Base-by-base conservation (phyloP, 768 basidiomycete genomes). In the Rhodotorula babjevae region DNA sequence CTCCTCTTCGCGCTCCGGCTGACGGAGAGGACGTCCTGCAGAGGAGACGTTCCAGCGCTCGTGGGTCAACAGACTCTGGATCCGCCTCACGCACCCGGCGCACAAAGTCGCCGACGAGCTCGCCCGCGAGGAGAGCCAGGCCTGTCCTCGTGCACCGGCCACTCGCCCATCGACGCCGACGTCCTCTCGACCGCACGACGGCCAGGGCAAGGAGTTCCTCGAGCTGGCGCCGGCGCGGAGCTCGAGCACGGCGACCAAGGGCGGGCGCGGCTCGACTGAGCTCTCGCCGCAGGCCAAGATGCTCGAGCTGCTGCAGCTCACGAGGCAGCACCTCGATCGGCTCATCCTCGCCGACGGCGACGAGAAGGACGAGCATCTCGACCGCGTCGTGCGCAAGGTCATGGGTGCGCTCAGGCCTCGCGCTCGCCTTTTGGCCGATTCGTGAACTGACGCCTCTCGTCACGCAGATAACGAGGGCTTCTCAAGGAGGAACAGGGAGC, bases 31-130 rank as follows among this genome's bases (percentile, higher is more conserved):
- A 36, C 36, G 36, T 36, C 12, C 3, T 42, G 18, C 61, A 69
- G 62, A 68, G 64, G 61, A 69, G 31, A 73, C 68, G 5, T 67
- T 69, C 63, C 68, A 69, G 61, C 68, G 60, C 23, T 58, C 55
- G 19, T 50, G 57, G 15, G 47, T 73, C 49, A 49, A 47, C 21
- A 40, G 65, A 15, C 8, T 63, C 9, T 25, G 53, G 33, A 50
- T 47, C 31, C 19, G 23, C 18, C 16, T 69, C 40, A 47, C 18
- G 27, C 49, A 25, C 1, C 15, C 47, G 16, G 6, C 23, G 21
- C 27, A 65, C 18, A 18, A 61, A n/a, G 33, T 16, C 40, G 59
- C 40, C 40, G 25, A 21, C 36, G 49, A 67, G 15, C 29, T 33
- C 36, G n/a, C 62, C 0, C 60, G n/a, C 36, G 59, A 25, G 15